phyloP scores from a whole-genome alignment of 2,329 filamentous ascomycete genomes.

The Trichoderma atrobrunneum region DNA sequence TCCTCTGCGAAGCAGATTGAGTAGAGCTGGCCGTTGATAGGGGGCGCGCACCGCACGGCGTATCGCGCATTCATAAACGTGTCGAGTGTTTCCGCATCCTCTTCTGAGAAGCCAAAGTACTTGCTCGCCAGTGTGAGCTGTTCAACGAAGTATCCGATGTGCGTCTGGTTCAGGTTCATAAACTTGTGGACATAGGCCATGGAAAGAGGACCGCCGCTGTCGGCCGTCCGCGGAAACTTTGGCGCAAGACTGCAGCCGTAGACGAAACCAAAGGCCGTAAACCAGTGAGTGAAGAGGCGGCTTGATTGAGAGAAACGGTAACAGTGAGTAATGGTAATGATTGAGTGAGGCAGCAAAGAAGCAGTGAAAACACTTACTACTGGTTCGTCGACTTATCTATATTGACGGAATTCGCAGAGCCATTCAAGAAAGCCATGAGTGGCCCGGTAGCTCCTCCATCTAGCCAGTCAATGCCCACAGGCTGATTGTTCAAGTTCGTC shows the following conservation, averaged over 20 bases:
- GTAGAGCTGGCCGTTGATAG: constrained; percentile 25
- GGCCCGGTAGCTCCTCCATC: constrained; percentile 31
- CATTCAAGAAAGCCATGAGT: constrained; percentile 27
- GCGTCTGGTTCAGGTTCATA: constrained; percentile 31
- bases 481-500: constrained; percentile 30
- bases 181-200: constrained; percentile 34
- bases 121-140: constrained; percentile 28
- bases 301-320: constrained; percentile 16
- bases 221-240: constrained; percentile 21
- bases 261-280: constrained; percentile 29
- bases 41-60: constrained; percentile 30
- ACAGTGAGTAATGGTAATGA: neutral
- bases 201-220: constrained; percentile 22
- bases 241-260: constrained; percentile 28
- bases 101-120: constrained; percentile 30
- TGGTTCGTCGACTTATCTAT: constrained; percentile 29
- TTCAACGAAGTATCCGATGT: constrained; percentile 33
- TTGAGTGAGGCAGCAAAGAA: neutral
- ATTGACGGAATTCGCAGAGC: constrained; percentile 22
- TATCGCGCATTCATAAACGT: constrained; percentile 29
- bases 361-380: constrained; percentile 26
- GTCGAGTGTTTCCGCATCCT: constrained; percentile 26
- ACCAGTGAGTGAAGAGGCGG: constrained; percentile 32
- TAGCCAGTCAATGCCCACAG: constrained; percentile 30
- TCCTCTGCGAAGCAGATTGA: constrained; percentile 30